These are phyloP conservation scores for Arthrocladium fulminans DNA, from an alignment of 2,329 filamentous ascomycete genomes.

Conservation along the genomic window DNA sequence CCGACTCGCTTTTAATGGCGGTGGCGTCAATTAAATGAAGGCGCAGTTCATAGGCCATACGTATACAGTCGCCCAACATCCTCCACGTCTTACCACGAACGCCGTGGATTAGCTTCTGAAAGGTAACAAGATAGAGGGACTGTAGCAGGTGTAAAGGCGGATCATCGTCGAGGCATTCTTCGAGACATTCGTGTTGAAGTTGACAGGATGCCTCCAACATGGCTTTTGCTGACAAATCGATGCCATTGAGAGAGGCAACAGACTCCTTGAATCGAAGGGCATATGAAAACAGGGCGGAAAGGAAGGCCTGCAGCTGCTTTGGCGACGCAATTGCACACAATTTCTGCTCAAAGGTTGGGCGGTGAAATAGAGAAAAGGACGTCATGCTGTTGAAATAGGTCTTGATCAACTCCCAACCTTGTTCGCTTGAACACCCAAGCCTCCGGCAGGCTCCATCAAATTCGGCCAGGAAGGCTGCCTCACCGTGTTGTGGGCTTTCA, in stretches of 20 bases:
- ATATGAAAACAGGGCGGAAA: slow-evolving; percentile 28
- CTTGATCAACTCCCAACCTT: slow-evolving; percentile 7
- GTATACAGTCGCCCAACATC: slow-evolving; percentile 24
- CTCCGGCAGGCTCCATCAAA: slow-evolving; percentile 7
- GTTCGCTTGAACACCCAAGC: not conserved
- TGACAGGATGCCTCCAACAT: slow-evolving; percentile 23
- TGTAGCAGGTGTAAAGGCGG: slow-evolving; percentile 32
- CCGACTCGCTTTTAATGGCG: not conserved
- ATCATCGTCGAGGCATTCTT: slow-evolving; percentile 26
- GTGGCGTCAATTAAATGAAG: slow-evolving; percentile 25
- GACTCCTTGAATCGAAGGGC: slow-evolving; percentile 14
- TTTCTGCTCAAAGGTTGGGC: slow-evolving; percentile 25
- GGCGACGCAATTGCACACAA: slow-evolving; percentile 17
- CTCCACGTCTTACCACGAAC: slow-evolving; percentile 33
- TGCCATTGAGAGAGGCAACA: not conserved
- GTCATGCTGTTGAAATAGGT: slow-evolving; percentile 27
- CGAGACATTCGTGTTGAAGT: slow-evolving; percentile 25
- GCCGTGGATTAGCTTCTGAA: slow-evolving; percentile 29
- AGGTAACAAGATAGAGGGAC: slow-evolving; percentile 28
- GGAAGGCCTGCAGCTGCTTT: slow-evolving; percentile 23
- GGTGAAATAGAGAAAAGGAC: slow-evolving; percentile 27
- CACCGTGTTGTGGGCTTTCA: not conserved
- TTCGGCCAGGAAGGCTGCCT: not conserved
- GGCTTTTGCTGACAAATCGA: slow-evolving; percentile 5
- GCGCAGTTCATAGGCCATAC: slow-evolving; percentile 30